Base-by-base conservation (phyloP, 148 eudicot species). In the Fagopyrum homotropicum region DNA sequence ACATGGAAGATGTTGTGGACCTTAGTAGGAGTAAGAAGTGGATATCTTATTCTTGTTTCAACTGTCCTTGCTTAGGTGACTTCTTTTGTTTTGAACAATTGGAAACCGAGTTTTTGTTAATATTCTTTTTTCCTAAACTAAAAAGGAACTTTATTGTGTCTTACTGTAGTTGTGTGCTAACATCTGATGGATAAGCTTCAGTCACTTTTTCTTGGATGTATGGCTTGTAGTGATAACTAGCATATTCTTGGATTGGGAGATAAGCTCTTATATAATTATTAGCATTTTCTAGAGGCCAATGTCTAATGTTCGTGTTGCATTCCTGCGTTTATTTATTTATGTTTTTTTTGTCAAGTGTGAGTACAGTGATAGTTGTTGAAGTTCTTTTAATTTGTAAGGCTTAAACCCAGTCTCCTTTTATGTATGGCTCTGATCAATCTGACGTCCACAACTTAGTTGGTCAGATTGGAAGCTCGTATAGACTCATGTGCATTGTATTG, bases 1-100 rank as follows among this genome's bases (percentile, higher is more conserved):
- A 78, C 54, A 78, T 83, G 47, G 93, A 87, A 75, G 93, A 87
- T 82, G 82, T 85, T 78, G 79, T 88, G 76, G 84, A 88, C 80
- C 75, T 75, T 76, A 84, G 77, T 78, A 84, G 86, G 85, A 83
- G 93, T 93, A 82, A 81, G 91, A 80, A 61, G 77, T 46, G 17
- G 15, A 80, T 45, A 16, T 45, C 76, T 76, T 73, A 51, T 72
- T 76, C 26, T 77, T 74, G 77, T 74, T 40, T 57, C 45, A 14
- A 44, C 4, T 72, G 57, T 15, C 29, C 15, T 48, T 66, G 52
- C 22, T 50, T 16, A 73, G 57, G 45, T 72, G 51, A 48, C 26
- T 22, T 22, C 26, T 26, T 69, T 68, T 69, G 14, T 14, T 43
- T 75, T 52, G 15, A 19, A 10, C 26, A 22, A 22, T 7, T 29